Percentiles rank a stretch among this genome's conserved stretches.
Evolutionary conservation across 1,284 basidiomycete genomes (phyloP).

Genomic region (Boletus sp.): DNA sequence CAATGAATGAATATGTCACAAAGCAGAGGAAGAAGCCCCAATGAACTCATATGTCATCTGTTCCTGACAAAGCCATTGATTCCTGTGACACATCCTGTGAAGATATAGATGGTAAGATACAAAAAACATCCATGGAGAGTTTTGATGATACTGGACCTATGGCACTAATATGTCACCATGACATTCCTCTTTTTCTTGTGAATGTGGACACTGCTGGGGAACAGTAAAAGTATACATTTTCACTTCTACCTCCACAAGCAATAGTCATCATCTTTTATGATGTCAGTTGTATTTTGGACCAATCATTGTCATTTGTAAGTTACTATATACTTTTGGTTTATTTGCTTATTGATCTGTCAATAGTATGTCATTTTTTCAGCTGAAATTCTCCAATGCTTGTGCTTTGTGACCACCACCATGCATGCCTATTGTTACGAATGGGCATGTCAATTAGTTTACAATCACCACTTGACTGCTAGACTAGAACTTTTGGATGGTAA

Average conservation of each 20-base stretch:
- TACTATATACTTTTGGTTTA: no score
- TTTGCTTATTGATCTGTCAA: not conserved
- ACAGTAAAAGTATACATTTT: constrained; percentile 6
- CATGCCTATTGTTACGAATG: no score
- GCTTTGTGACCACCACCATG: not conserved
- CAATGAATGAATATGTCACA: not conserved
- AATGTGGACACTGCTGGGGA: no score
- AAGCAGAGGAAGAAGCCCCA: constrained; percentile 5
- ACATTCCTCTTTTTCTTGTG: no score
- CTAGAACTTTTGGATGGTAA: not conserved
- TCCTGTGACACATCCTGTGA: no score
- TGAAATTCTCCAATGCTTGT: not conserved
- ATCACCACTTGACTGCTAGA: not conserved
- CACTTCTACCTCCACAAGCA: not conserved
- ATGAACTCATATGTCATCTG: not conserved
- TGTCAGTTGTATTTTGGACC: constrained; percentile 7
- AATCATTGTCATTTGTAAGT: not conserved
- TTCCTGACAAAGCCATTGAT: constrained; percentile 1
- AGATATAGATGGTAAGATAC: no score
- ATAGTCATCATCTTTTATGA: constrained; percentile 5
- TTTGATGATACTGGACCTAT: no score
- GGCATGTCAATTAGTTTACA: not conserved
- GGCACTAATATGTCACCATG: no score
- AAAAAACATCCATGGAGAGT: no score
- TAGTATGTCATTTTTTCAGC: constrained; percentile 3